phyloP scores from a whole-genome alignment of 345 rosid genomes.

The Camelina neglecta region DNA sequence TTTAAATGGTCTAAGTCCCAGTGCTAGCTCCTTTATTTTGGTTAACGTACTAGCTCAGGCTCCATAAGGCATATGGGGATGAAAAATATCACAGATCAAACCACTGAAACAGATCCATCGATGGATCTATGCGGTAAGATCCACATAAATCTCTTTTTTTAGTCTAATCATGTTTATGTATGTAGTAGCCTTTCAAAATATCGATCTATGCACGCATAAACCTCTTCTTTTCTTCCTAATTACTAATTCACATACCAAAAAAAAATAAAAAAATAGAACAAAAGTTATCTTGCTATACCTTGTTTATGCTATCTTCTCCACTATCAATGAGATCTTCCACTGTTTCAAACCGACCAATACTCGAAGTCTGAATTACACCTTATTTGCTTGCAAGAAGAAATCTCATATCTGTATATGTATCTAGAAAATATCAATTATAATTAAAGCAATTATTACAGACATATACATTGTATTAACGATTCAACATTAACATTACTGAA shows the following conservation, averaged over 20 bases:
- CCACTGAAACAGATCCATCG: constrained; percentile 2
- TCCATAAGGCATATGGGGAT: background rate
- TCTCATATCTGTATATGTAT: constrained; percentile 14
- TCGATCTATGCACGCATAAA: background rate
- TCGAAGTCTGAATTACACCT: constrained; percentile 6
- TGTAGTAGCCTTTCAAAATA: background rate
- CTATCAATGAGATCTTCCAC: constrained; percentile 28
- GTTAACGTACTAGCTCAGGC: constrained; percentile 9
- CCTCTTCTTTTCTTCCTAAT: background rate
- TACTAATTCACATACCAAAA: background rate
- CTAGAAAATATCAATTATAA: constrained; percentile 24
- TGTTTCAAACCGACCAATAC: constrained; percentile 28
- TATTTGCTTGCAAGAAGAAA: constrained; percentile 27
- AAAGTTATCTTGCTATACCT: background rate
- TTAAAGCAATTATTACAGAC: constrained; percentile 27
- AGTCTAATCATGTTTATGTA: background rate
- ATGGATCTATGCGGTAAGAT: constrained; percentile 10
- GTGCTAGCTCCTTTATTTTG: constrained; percentile 13
- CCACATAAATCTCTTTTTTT: background rate
- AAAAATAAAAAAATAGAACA: background rate
- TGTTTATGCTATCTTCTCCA: constrained; percentile 23
- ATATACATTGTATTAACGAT: constrained; percentile 36
- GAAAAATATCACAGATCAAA: constrained; percentile 5
- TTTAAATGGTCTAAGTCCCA: constrained; percentile 12
- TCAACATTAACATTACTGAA: constrained; percentile 3